Evolutionary conservation across 2,329 filamentous ascomycete genomes (phyloP).

Genomic region (Colletotrichum somersetense): DNA sequence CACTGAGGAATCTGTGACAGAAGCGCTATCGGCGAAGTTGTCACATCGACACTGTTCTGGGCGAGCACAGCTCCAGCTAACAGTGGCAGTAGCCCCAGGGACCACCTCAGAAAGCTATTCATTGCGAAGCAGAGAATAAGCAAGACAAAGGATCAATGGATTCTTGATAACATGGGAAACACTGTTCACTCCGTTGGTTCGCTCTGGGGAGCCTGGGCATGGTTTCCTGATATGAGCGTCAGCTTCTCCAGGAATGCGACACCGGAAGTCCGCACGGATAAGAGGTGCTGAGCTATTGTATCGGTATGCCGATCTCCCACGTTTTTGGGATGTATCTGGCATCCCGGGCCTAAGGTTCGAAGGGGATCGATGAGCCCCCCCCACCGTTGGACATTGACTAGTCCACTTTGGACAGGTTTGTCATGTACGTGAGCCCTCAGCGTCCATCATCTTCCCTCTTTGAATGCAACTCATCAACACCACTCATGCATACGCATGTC

Average conservation of each 20-base stretch:
- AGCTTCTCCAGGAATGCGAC: slow-evolving; percentile 3
- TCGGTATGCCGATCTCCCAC: slow-evolving; percentile 3
- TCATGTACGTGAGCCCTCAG: slow-evolving; percentile 8
- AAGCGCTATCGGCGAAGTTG: slow-evolving; percentile 16
- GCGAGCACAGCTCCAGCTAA: slow-evolving; percentile 15
- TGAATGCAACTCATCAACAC: slow-evolving; percentile 11
- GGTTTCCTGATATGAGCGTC: slow-evolving; percentile 10
- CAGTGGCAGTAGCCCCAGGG: slow-evolving; percentile 26
- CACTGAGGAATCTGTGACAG: slow-evolving; percentile 27
- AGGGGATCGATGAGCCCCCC: slow-evolving; percentile 15
- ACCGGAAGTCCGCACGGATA: not conserved
- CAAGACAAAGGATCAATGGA: not conserved
- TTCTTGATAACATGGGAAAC: not conserved
- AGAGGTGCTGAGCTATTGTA: slow-evolving; percentile 6
- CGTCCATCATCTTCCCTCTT: slow-evolving; percentile 15
- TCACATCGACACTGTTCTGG: not conserved
- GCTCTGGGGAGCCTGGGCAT: slow-evolving; percentile 28
- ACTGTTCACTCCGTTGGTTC: slow-evolving; percentile 5
- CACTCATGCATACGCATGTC: slow-evolving; percentile 22
- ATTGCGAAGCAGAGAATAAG: slow-evolving; percentile 13
- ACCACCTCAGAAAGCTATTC: slow-evolving; percentile 20
- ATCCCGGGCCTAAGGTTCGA: slow-evolving; percentile 7
- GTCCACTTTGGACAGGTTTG: not conserved
- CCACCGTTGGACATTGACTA: slow-evolving; percentile 12
- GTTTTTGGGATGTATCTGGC: not conserved